Evolutionary conservation across 169 alveolate genomes (phyloP).

Genomic region (Plasmodium vinckei): DNA sequence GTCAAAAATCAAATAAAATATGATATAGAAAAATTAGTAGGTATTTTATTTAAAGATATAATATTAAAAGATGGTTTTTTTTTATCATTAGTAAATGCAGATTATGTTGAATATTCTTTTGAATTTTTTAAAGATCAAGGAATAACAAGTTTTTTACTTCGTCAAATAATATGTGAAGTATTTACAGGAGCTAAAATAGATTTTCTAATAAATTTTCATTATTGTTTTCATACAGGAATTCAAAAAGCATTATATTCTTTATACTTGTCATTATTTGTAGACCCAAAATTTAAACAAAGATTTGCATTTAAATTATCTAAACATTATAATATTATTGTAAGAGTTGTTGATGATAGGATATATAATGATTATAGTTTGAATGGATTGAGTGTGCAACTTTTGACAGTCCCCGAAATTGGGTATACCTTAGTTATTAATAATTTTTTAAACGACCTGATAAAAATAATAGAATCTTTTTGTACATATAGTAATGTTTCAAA

Average conservation of each 20-base stretch:
- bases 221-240: conserved; percentile 30
- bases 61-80: conserved; percentile 50
- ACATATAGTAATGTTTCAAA: conserved; percentile 16
- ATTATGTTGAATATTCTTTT: conserved; percentile 43
- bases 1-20: conserved; percentile 35
- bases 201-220: conserved; percentile 46
- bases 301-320: conserved; percentile 58
- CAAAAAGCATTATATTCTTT: conserved; percentile 51
- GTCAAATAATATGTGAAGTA: conserved; percentile 59
- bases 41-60: conserved; percentile 51
- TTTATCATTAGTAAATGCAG: conserved; percentile 31
- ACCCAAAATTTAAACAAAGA: conserved; percentile 62
- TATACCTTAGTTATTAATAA: conserved; percentile 67
- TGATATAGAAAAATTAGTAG: conserved; percentile 27
- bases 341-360: conserved; percentile 18
- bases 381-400: conserved; percentile 50
- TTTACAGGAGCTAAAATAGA: conserved; percentile 43
- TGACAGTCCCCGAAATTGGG: conserved; percentile 67
- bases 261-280: conserved; percentile 58
- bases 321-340: conserved; percentile 24
- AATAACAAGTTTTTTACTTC: conserved; percentile 45
- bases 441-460: conserved; percentile 43
- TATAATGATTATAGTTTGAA: conserved; percentile 32
- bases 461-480: conserved; percentile 43
- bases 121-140: conserved; percentile 70